These are phyloP conservation scores for Talaromyces atroroseus DNA, from an alignment of 2,329 filamentous ascomycete genomes.

Conservation along the genomic window DNA sequence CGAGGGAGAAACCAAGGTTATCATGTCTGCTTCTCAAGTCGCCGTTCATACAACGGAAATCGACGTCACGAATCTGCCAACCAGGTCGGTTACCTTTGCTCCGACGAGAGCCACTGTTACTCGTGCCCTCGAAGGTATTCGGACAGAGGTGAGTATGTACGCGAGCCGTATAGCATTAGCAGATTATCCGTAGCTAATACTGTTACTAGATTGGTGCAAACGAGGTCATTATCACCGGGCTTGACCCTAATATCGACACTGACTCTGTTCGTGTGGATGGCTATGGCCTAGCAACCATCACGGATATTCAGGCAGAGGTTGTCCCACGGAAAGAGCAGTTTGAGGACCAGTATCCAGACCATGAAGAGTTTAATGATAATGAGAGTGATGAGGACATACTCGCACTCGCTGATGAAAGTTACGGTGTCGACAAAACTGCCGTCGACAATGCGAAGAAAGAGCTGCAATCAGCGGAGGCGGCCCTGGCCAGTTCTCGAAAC, in stretches of 20 bases:
- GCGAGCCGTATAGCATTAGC: not conserved
- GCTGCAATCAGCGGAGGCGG: slow-evolving; percentile 27
- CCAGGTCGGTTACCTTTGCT: slow-evolving; percentile 59
- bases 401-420: slow-evolving; percentile 7
- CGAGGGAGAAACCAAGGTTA: not conserved
- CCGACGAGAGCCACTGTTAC: slow-evolving; percentile 56
- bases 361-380: slow-evolving; percentile 37
- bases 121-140: slow-evolving; percentile 52
- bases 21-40: slow-evolving; percentile 10
- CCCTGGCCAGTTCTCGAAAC: slow-evolving; percentile 27
- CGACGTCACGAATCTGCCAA: slow-evolving; percentile 52
- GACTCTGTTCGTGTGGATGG: slow-evolving; percentile 58
- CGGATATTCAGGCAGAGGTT: slow-evolving; percentile 57
- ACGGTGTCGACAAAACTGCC: slow-evolving; percentile 6
- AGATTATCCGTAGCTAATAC: not conserved
- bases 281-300: slow-evolving; percentile 53
- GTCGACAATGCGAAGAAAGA: slow-evolving; percentile 22
- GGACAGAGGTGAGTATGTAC: slow-evolving; percentile 38
- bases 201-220: slow-evolving; percentile 47
- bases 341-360: slow-evolving; percentile 47
- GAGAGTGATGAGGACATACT: slow-evolving; percentile 25
- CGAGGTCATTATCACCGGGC: slow-evolving; percentile 51
- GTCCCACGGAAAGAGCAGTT: slow-evolving; percentile 53
- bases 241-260: slow-evolving; percentile 50
- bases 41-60: slow-evolving; percentile 25